Evolutionary conservation across 371 early-diverging fungal species (phyloP), one percentile per base, ranked within the genome.

Genomic region (Rhizopus delemar): DNA sequence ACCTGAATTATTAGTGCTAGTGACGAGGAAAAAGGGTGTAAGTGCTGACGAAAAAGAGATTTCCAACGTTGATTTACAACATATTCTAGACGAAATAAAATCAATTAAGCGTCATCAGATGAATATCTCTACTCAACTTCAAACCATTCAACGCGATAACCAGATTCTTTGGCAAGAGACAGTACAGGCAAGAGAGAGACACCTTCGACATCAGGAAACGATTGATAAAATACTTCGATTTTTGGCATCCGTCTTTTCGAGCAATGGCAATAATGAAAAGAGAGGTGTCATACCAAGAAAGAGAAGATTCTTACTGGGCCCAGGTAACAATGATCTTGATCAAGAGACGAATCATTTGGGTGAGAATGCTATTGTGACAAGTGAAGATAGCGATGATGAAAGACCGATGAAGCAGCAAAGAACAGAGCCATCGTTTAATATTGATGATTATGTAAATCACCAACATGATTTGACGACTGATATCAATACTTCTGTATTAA

Each of bases 161-260:
- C 89, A 92, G 62, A 62, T 84, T 16, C 69, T 97, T 11, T 97
- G 97, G 97, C 85, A 84, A 51, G 94, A 95, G 65, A 87, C 92
- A 0, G 54, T 88, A 1, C 70, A 81, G 0, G 83, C 91, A 7
- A 82, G 93, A 15, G 90, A 92, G 43, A 76, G 91, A 29, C 86
- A 93, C 71, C 84, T 87, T 38, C 75, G 87, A 46, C 97, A 97
- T 60, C 95, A 97, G 65, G 90, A 89, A 11, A 93, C 92, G 0
- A 95, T 97, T 43, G 93, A 96, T 77, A 96, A 94, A 71, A 91
- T 93, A 15, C 52, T 92, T 55, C 71, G 85, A 8, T 93, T 93
- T 69, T 66, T 93, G 61, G 92, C 92, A 0, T 85, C 90, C 3
- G 86, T 93, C 16, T 92, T 88, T 60, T 78, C 90, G 8, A 70